phyloP scores from a whole-genome alignment of 1,139 yeast genomes.

The Scheffersomyces quercinus region DNA sequence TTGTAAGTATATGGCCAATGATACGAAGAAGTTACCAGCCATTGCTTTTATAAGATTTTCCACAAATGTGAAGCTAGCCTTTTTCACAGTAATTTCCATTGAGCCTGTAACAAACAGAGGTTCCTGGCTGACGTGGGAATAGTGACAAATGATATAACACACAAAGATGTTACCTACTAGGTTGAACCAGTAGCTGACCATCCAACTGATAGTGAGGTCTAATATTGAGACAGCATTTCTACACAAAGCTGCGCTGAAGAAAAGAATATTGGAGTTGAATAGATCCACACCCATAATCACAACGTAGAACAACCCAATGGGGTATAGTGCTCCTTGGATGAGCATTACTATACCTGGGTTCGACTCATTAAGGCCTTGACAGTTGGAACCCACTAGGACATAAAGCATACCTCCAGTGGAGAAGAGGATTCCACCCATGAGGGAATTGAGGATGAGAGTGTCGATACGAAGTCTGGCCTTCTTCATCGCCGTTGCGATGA shows the following conservation, averaged over 20 bases:
- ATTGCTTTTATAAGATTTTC: slow-evolving; percentile 64
- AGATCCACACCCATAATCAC: slow-evolving; percentile 73
- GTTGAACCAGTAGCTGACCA: slow-evolving; percentile 67
- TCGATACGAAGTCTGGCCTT: slow-evolving; percentile 66
- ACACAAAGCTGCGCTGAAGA: slow-evolving; percentile 64
- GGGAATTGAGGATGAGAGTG: slow-evolving; percentile 57
- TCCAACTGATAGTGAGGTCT: slow-evolving; percentile 67
- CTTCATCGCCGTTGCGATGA: slow-evolving; percentile 82
- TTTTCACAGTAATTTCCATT: slow-evolving; percentile 43
- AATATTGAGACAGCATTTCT: slow-evolving; percentile 67
- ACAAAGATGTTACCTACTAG: slow-evolving; percentile 65
- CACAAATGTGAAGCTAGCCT: slow-evolving; percentile 50
- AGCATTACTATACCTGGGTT: slow-evolving; percentile 56
- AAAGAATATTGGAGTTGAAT: slow-evolving; percentile 70
- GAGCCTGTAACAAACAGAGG: slow-evolving; percentile 49
- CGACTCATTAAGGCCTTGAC: slow-evolving; percentile 36
- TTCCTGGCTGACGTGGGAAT: slow-evolving; percentile 47
- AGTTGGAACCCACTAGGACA: slow-evolving; percentile 54
- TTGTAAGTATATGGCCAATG: slow-evolving; percentile 72
- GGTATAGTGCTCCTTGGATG: slow-evolving; percentile 60
- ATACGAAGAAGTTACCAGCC: slow-evolving; percentile 77
- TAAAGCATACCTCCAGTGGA: slow-evolving; percentile 74
- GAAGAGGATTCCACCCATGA: slow-evolving; percentile 71
- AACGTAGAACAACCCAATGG: slow-evolving; percentile 72
- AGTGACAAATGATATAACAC: slow-evolving; percentile 59